Percentiles rank a stretch among this genome's conserved stretches.
Evolutionary conservation across 768 basidiomycete genomes (phyloP).

Genomic region (Amanita molliuscula): DNA sequence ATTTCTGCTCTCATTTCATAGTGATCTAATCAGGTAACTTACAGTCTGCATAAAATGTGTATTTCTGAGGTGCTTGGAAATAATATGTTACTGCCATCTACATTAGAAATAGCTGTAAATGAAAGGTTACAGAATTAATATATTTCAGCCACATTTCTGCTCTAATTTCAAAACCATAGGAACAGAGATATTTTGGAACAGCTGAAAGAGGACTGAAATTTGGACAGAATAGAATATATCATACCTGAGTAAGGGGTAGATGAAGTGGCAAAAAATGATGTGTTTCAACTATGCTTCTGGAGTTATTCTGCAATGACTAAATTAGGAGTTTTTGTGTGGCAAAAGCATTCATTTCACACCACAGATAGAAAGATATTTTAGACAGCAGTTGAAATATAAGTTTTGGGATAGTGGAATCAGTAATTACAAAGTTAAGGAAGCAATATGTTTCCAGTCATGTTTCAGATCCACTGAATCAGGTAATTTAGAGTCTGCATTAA

Average conservation of each 20-base stretch:
- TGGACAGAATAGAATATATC: background rate
- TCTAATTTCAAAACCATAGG: background rate
- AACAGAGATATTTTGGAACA: background rate
- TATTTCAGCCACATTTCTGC: background rate
- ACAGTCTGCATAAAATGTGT: background rate
- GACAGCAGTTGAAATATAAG: no score
- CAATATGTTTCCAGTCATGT: background rate
- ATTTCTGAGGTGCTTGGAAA: conserved; percentile 2
- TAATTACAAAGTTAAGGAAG: background rate
- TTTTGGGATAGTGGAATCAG: no score
- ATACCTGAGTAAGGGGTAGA: background rate
- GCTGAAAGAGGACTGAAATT: background rate
- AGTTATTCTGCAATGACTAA: background rate
- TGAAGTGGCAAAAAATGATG: background rate
- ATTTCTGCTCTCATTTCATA: no score
- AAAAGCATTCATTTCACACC: background rate
- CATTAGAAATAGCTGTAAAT: background rate
- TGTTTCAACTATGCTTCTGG: background rate
- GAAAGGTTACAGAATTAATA: background rate
- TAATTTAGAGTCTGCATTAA: background rate
- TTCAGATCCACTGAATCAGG: background rate
- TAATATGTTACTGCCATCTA: conserved; percentile 1
- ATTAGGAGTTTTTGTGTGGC: background rate
- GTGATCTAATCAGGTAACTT: conserved; percentile 1
- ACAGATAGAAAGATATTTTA: no score